A percentile compares a stretch with the other conserved stretches of the same genome.
Conservation (phyloP, 2,329 filamentous ascomycete genomes). For the Cladophialophora bantiana region DNA sequence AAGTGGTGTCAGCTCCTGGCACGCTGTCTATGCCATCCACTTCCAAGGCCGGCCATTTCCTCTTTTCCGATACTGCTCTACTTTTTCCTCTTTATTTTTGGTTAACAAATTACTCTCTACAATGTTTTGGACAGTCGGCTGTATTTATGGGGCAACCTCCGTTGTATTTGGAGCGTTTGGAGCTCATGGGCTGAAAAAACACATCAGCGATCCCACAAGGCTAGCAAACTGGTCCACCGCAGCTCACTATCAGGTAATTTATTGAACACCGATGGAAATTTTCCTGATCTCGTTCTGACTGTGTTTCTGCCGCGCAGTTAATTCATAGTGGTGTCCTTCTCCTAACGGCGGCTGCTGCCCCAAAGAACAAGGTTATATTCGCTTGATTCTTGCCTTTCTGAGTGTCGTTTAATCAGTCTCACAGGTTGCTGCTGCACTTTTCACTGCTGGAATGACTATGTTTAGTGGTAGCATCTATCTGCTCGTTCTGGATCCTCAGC, state of each 20-base stretch:
- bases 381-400: neutral
- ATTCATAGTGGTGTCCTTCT: slow-evolving; percentile 68
- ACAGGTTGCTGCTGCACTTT: slow-evolving; percentile 61
- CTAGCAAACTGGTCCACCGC: slow-evolving; percentile 69
- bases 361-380: slow-evolving; percentile 56
- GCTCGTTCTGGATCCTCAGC: slow-evolving; percentile 66
- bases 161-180: slow-evolving; percentile 72
- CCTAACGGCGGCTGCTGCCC: slow-evolving; percentile 59
- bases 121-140: slow-evolving; percentile 67
- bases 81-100: neutral
- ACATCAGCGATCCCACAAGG: slow-evolving; percentile 64
- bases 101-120: neutral
- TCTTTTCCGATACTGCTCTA: neutral
- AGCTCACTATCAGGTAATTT: slow-evolving; percentile 70
- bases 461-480: slow-evolving; percentile 72
- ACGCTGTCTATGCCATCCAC: neutral
- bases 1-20: no score
- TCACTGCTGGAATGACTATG: slow-evolving; percentile 70
- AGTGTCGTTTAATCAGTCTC: neutral
- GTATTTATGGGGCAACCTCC: slow-evolving; percentile 67
- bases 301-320: slow-evolving; percentile 53
- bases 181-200: slow-evolving; percentile 69
- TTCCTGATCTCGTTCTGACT: neutral
- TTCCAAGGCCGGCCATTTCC: neutral
- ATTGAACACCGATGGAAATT: neutral